Conservation (phyloP, 495 filamentous ascomycete genomes). For the Opeltia flavorubescens region DNA sequence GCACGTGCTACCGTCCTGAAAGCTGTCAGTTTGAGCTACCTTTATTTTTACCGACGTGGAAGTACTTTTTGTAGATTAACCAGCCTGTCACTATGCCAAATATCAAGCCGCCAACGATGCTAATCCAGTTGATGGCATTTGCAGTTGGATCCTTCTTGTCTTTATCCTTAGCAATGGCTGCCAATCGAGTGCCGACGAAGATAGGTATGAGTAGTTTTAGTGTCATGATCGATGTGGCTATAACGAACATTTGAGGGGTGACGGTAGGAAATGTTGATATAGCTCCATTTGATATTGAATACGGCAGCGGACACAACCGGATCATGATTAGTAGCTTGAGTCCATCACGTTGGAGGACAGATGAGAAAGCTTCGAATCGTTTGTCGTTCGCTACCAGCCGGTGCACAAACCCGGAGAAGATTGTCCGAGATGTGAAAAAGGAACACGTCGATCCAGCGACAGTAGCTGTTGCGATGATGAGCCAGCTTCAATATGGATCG, state of each 20-base stretch:
- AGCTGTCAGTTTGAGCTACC: background rate
- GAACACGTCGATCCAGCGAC: conserved; percentile 61
- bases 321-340: conserved; percentile 86
- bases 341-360: conserved; percentile 67
- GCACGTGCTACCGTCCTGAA: conserved; percentile 66
- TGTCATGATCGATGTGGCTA: conserved; percentile 61
- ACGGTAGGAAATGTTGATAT: conserved; percentile 88
- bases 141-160: conserved; percentile 39
- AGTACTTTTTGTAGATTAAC: conserved; percentile 65
- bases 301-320: conserved; percentile 84
- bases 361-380: conserved; percentile 54
- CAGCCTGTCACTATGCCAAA: conserved; percentile 65
- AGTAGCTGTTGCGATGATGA: conserved; percentile 66
- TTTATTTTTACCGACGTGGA: background rate
- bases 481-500: conserved; percentile 41
- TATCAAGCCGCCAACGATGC: conserved; percentile 55
- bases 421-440: conserved; percentile 64
- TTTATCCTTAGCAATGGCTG: conserved; percentile 48
- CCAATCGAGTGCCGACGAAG: conserved; percentile 73
- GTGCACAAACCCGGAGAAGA: conserved; percentile 65
- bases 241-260: conserved; percentile 54
- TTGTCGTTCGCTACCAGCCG: conserved; percentile 68
- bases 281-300: conserved; percentile 85
- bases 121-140: conserved; percentile 61
- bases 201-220: conserved; percentile 87